Evolutionary conservation across 805 yeast species (phyloP).

Genomic region (Candida stauntonica): DNA sequence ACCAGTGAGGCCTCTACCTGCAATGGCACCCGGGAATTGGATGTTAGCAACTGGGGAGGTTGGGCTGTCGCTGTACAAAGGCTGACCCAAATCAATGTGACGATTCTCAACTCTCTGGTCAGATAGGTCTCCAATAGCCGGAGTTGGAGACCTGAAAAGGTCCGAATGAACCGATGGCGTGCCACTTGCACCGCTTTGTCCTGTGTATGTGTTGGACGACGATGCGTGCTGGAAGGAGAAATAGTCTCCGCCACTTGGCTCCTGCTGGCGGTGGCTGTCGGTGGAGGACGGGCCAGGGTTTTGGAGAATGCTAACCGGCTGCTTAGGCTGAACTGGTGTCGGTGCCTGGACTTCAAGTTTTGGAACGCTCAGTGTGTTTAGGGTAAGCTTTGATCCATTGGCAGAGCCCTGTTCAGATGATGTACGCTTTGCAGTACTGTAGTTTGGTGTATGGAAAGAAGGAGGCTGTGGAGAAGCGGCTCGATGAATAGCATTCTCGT

Average conservation of each 20-base stretch:
- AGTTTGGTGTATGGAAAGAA: not conserved
- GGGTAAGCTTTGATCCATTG: constrained; percentile 1
- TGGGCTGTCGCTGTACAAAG: constrained; percentile 4
- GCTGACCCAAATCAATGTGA: constrained; percentile 14
- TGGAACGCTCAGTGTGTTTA: constrained; percentile 5
- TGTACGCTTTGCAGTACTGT: not conserved
- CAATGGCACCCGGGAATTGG: not conserved
- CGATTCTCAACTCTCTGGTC: not conserved
- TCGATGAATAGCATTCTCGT: constrained; percentile 8
- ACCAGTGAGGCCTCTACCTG: too few relatives aligned
- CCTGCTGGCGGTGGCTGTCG: too few relatives aligned
- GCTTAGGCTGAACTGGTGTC: constrained; percentile 8
- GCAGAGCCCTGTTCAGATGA: not conserved
- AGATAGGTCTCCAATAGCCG: constrained; percentile 20
- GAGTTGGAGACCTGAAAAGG: constrained; percentile 14
- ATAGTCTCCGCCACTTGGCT: not conserved
- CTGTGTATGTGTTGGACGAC: not conserved
- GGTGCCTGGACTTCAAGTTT: constrained; percentile 9
- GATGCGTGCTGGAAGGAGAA: not conserved
- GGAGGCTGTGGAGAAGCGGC: constrained; percentile 5
- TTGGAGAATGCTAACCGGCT: not conserved
- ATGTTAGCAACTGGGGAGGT: not conserved
- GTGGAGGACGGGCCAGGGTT: too few relatives aligned
- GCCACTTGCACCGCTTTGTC: too few relatives aligned
- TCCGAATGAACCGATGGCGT: constrained; percentile 4